A percentile compares a stretch with the other conserved stretches of the same genome.
These are phyloP conservation scores for Aethionema arabicum DNA, from an alignment of 345 rosid genomes.

Conservation along the genomic window DNA sequence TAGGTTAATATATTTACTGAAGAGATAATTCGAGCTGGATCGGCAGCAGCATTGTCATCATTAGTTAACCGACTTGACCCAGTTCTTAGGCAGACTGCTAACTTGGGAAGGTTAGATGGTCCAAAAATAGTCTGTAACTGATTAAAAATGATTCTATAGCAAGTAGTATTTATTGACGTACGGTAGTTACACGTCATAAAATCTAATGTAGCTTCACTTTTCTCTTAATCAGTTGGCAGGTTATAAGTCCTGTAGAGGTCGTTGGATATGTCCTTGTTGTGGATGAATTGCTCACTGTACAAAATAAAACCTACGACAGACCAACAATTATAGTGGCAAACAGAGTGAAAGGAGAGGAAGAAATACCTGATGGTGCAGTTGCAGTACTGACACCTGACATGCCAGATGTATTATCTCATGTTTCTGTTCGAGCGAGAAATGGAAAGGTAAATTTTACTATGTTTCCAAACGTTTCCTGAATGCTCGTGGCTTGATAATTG, in stretches of 20 bases:
- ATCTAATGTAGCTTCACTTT: slow-evolving; percentile 32
- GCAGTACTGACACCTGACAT: slow-evolving; percentile 97
- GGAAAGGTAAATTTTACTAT: slow-evolving; percentile 62
- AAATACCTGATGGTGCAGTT: slow-evolving; percentile 95
- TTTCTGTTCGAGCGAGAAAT: slow-evolving; percentile 98
- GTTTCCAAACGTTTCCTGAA: slow-evolving; percentile 19
- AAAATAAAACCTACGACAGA: slow-evolving; percentile 68
- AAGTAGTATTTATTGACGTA: slow-evolving; percentile 13
- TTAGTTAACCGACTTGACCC: slow-evolving; percentile 95
- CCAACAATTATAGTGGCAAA: slow-evolving; percentile 92
- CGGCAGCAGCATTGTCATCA: slow-evolving; percentile 85
- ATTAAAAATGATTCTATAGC: slow-evolving; percentile 9
- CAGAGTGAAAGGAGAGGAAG: slow-evolving; percentile 96
- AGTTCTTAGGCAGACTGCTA: slow-evolving; percentile 85
- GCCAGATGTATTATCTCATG: slow-evolving; percentile 99
- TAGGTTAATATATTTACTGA: slow-evolving; percentile 92
- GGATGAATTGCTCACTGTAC: slow-evolving; percentile 81
- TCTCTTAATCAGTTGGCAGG: slow-evolving; percentile 88
- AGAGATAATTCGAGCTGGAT: slow-evolving; percentile 96
- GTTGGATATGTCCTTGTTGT: slow-evolving; percentile 80
- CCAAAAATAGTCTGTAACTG: slow-evolving; percentile 12
- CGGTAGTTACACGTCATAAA: slow-evolving; percentile 25
- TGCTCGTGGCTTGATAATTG: slow-evolving; percentile 24
- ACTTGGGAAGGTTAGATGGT: slow-evolving; percentile 82
- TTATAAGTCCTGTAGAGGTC: slow-evolving; percentile 91